These are phyloP conservation scores for Rhinocladiella mackenziei DNA, from an alignment of 2,329 filamentous ascomycete genomes.

Conservation along the genomic window DNA sequence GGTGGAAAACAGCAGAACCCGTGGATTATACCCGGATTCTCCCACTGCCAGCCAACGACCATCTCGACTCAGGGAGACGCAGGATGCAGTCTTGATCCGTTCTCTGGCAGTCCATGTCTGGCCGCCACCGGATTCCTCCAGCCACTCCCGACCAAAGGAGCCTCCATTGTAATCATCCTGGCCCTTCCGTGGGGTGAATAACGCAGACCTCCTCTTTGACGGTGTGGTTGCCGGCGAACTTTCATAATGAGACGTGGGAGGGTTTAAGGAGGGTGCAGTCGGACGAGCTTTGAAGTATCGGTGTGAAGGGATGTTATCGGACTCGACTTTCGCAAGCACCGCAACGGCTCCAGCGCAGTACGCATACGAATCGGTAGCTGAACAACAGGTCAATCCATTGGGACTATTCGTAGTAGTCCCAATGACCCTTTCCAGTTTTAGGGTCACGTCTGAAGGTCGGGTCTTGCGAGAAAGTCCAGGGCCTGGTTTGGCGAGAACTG, in stretches of 20 bases:
- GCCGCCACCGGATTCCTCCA: conserved; percentile 57
- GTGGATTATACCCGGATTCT: conserved; percentile 89
- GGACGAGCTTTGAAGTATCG: conserved; percentile 88
- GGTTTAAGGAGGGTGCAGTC: conserved; percentile 62
- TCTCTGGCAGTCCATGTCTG: conserved; percentile 86
- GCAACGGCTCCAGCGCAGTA: conserved; percentile 91
- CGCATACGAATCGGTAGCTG: conserved; percentile 68
- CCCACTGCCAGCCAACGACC: conserved; percentile 85
- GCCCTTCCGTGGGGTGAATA: conserved; percentile 50
- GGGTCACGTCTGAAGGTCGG: conserved; percentile 14
- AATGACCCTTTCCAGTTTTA: conserved; percentile 52
- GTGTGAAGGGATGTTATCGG: conserved; percentile 62
- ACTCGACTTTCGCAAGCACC: conserved; percentile 78
- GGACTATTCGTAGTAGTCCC: conserved; percentile 83
- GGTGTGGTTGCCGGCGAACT: conserved; percentile 55
- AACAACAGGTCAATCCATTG: conserved; percentile 78
- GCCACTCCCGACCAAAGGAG: conserved; percentile 49
- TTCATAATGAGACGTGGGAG: conserved; percentile 51
- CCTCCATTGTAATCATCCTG: conserved; percentile 38
- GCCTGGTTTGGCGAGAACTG: conserved; percentile 14
- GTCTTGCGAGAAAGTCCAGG: conserved; percentile 15
- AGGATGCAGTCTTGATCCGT: conserved; percentile 89
- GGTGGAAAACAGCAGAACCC: conserved; percentile 84
- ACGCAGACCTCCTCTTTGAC: conserved; percentile 55
- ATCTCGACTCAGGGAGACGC: conserved; percentile 81